These are phyloP conservation scores for Lactarius deliciosus DNA, from an alignment of 768 basidiomycete genomes.

Conservation along the genomic window DNA sequence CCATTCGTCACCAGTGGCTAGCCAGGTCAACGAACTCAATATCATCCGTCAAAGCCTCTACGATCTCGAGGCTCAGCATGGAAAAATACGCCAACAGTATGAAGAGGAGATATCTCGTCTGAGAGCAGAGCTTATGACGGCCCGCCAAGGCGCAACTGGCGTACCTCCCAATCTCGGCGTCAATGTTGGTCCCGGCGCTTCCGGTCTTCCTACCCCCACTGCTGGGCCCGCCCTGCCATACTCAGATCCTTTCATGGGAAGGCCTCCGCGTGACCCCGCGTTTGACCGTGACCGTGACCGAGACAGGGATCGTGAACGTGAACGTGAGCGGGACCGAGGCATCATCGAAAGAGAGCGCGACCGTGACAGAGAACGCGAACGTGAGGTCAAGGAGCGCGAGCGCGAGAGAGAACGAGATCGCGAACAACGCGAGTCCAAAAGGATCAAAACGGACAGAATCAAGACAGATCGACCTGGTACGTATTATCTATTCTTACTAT, in stretches of 20 bases:
- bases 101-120: conserved; percentile 80
- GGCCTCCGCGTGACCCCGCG: conserved; percentile 30
- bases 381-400: conserved; percentile 36
- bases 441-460: conserved; percentile 29
- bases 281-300: conserved; percentile 36
- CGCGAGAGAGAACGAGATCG: conserved; percentile 31
- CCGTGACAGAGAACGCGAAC: conserved; percentile 37
- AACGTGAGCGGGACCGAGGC: conserved; percentile 37
- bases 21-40: conserved; percentile 87
- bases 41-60: conserved; percentile 88
- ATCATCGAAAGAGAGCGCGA: conserved; percentile 41
- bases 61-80: conserved; percentile 87
- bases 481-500: conserved; percentile 8
- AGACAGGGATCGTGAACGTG: conserved; percentile 37
- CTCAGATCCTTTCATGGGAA: conserved; percentile 28
- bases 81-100: conserved; percentile 81
- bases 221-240: conserved; percentile 33
- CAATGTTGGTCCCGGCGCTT: conserved; percentile 28
- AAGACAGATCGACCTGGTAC: conserved; percentile 30
- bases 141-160: conserved; percentile 41
- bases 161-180: conserved; percentile 33
- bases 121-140: conserved; percentile 62
- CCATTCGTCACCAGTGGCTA: conserved; percentile 49
- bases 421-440: conserved; percentile 29
- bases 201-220: conserved; percentile 30